Conservation (phyloP, 1,139 yeast species). For the Torulaspora globosa region DNA sequence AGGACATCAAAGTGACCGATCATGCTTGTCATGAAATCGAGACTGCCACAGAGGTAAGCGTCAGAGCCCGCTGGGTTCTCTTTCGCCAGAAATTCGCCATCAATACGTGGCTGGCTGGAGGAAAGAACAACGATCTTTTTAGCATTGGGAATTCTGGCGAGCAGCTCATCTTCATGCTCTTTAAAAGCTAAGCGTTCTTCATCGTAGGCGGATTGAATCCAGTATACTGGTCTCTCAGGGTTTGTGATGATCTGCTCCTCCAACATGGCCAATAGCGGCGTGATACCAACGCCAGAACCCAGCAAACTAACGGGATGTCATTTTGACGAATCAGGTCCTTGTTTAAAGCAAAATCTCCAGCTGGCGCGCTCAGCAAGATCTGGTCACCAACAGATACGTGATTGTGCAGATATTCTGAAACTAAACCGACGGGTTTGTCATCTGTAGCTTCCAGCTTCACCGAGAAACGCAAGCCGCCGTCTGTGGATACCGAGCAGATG, state of each 20-base stretch:
- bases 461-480: slow-evolving; percentile 39
- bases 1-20: slow-evolving; percentile 21
- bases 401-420: slow-evolving; percentile 52
- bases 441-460: slow-evolving; percentile 42
- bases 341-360: slow-evolving; percentile 49
- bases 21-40: slow-evolving; percentile 31
- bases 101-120: slow-evolving; percentile 25
- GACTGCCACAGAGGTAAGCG: slow-evolving; percentile 33
- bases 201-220: slow-evolving; percentile 33
- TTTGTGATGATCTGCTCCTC: slow-evolving; percentile 36
- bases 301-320: slow-evolving; percentile 44
- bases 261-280: slow-evolving; percentile 55
- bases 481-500: slow-evolving; percentile 28
- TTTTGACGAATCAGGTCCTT: slow-evolving; percentile 21
- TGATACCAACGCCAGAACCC: slow-evolving; percentile 66
- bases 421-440: slow-evolving; percentile 44
- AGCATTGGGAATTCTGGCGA: slow-evolving; percentile 17
- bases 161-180: slow-evolving; percentile 23
- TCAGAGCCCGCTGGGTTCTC: slow-evolving; percentile 31
- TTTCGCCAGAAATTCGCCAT: slow-evolving; percentile 24
- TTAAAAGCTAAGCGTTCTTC: slow-evolving; percentile 28
- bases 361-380: slow-evolving; percentile 55
- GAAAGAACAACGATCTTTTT: slow-evolving; percentile 25
- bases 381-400: slow-evolving; percentile 47
- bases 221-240: slow-evolving; percentile 31